Base-by-base conservation (phyloP, 78 protist genomes). In the Pelomyxa schiedti region DNA sequence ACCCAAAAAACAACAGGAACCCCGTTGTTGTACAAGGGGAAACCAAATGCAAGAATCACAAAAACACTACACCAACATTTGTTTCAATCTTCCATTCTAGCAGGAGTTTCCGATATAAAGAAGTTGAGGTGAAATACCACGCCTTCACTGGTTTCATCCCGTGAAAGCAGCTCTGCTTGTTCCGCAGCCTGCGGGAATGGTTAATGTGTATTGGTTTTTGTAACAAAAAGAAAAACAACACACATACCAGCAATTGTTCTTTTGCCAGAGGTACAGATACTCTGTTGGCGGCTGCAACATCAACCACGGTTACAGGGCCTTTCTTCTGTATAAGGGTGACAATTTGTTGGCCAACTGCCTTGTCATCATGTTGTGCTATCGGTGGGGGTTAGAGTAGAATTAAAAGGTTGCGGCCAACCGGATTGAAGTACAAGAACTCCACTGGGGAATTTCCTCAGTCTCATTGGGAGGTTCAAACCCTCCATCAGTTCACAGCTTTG, bases 161-260 rank as follows among this genome's bases (percentile, higher is more conserved):
- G 16, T 16, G 32, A 47, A 16, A 47, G 58, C 58, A 47, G 32
- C 32, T 16, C 58, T 16, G 32, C 16, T 16, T 16, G 16, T 16
- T 47, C 58, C 58, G 58, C 58, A 16, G 58, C 58, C 58, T 47
- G 58, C 58, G 58, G n/a, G n/a, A n/a, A n/a, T n/a, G n/a, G n/a
- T n/a, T n/a, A n/a, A n/a, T n/a, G n/a, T n/a, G n/a, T n/a, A n/a
- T n/a, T n/a, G n/a, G n/a, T n/a, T n/a, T n/a, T n/a, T n/a, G n/a
- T n/a, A n/a, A n/a, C n/a, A n/a, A n/a, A n/a, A n/a, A n/a, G n/a
- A n/a, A n/a, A n/a, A n/a, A n/a, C 58, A 16, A 16, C 32, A 16
- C 58, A 16, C 58, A 16, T 16, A 47, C 58, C 32, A 47, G 58
- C 32, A 47, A 16, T 16, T 47, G 58, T 16, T 47, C 58, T 16